Conservation (phyloP, 1,284 basidiomycete genomes). For the Ustilago shanxiensis region DNA sequence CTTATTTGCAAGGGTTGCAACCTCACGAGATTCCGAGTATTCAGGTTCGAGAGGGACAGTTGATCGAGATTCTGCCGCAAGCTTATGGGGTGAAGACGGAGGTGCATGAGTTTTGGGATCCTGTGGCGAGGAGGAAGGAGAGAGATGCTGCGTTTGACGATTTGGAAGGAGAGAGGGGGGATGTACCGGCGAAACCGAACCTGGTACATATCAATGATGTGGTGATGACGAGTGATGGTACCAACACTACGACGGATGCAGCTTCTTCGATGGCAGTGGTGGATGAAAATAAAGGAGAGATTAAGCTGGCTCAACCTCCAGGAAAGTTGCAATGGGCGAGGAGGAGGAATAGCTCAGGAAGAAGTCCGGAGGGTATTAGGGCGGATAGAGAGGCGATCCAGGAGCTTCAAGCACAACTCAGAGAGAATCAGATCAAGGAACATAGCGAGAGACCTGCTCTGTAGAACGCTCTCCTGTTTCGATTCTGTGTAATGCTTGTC, state of each 20-base stretch:
- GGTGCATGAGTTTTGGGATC: conserved; percentile 66
- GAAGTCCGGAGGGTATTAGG: conserved; percentile 45
- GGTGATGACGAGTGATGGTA: conserved; percentile 16
- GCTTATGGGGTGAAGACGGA: conserved; percentile 68
- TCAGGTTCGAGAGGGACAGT: conserved; percentile 76
- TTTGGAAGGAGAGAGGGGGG: conserved; percentile 30
- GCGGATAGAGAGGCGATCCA: conserved; percentile 47
- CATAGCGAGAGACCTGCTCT: conserved; percentile 19
- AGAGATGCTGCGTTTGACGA: conserved; percentile 60
- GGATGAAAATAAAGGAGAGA: conserved; percentile 3
- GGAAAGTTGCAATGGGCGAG: conserved; percentile 34
- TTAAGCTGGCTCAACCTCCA: neutral
- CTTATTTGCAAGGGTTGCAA: conserved; percentile 82
- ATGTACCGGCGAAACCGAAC: conserved; percentile 13
- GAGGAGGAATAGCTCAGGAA: conserved; percentile 40
- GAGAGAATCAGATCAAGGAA: conserved; percentile 40
- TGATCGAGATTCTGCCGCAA: conserved; percentile 66
- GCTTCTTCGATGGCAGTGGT: conserved; percentile 6
- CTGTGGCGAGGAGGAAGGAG: conserved; percentile 56
- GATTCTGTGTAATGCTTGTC: neutral
- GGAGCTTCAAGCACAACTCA: conserved; percentile 34
- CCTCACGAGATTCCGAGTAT: conserved; percentile 96
- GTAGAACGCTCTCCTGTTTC: neutral
- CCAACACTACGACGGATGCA: neutral
- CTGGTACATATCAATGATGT: conserved; percentile 36